Base-by-base conservation (phyloP, 495 filamentous ascomycete genomes). In the Neurospora sp. region DNA sequence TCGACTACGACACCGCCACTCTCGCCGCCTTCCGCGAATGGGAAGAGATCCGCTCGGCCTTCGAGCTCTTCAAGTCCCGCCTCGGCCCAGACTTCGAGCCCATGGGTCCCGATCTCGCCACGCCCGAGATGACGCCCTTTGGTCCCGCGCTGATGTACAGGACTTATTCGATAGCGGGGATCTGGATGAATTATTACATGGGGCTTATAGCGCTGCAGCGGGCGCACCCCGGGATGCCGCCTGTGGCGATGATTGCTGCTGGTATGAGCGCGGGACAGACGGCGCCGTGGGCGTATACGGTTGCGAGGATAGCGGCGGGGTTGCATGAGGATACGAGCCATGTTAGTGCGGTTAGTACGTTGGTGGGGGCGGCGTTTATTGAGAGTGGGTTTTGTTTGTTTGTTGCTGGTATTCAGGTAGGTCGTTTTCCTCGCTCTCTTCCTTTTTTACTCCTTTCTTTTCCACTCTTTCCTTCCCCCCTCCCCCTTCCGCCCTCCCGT, bases 181-280 rank as follows among this genome's bases (percentile, higher is more conserved):
- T 98, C 27, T 95, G 93, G 91, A 90, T 89, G 77, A 90, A 93
- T 71, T 97, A 91, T 79, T 92, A 95, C 82, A 92, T 92, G 80
- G 90, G 90, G 3, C 86, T 93, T 38, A 94, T 99, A 70, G 83
- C 95, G 69, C 86, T 93, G 27, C 83, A 93, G 70, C 87, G 96
- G 42, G 83, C 91, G 1, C 94, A 97, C 75, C 96, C 96, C 0
- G 88, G 87, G 3, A 97, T 98, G 94, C 96, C 94, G 6, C 93
- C 95, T 0, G 88, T 93, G n/a, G 91, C 94, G 72, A 95, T 97
- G 90, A 86, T 92, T 49, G 93, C 95, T 7, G 92, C 92, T 1
- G 90, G 89, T 12, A 86, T 96, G 42, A 88, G 90, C 9, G 92
- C 93, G 0, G 81, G 83, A 4, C 86, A 90, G 70, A 97, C 96